phyloP scores from a whole-genome alignment of 1,139 yeast species.

The Kurtzmaniella quercitrusa region DNA sequence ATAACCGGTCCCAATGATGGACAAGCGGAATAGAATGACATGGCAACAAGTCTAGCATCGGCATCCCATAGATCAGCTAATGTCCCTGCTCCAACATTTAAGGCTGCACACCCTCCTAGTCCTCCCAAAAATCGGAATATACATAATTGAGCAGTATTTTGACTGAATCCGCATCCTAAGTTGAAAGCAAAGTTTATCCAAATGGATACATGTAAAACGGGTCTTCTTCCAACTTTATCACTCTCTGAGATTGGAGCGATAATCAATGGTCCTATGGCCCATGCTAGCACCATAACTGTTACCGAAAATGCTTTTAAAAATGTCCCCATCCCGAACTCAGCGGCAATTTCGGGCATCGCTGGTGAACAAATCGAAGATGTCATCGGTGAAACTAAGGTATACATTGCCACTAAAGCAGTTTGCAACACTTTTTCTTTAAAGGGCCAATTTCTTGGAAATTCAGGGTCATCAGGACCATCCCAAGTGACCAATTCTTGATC shows the following conservation, averaged over 20 bases:
- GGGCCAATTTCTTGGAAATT: slow-evolving; percentile 60
- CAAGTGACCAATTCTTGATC: slow-evolving; percentile 66
- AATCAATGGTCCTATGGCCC: slow-evolving; percentile 59
- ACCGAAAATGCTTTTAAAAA: slow-evolving; percentile 47
- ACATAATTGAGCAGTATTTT: slow-evolving; percentile 51
- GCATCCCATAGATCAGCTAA: slow-evolving; percentile 36
- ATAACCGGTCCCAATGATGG: slow-evolving; percentile 57
- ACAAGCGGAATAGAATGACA: slow-evolving; percentile 42
- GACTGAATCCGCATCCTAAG: slow-evolving; percentile 53
- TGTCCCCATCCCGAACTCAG: slow-evolving; percentile 32
- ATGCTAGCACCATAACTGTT: slow-evolving; percentile 56
- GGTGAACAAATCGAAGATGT: slow-evolving; percentile 60
- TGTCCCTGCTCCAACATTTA: slow-evolving; percentile 45
- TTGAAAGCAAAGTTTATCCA: slow-evolving; percentile 51
- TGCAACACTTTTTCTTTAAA: slow-evolving; percentile 33
- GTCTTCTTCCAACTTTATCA: slow-evolving; percentile 45
- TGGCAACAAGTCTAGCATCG: slow-evolving; percentile 32
- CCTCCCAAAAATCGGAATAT: slow-evolving; percentile 62
- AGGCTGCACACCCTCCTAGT: slow-evolving; percentile 37
- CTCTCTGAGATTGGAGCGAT: slow-evolving; percentile 61
- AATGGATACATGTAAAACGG: slow-evolving; percentile 47
- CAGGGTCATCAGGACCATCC: slow-evolving; percentile 60
- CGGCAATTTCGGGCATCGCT: slow-evolving; percentile 45
- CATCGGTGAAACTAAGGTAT: slow-evolving; percentile 55
- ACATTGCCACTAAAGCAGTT: slow-evolving; percentile 46